phyloP scores from a whole-genome alignment of 2,329 filamentous ascomycete species.

The Esteya vermicola region DNA sequence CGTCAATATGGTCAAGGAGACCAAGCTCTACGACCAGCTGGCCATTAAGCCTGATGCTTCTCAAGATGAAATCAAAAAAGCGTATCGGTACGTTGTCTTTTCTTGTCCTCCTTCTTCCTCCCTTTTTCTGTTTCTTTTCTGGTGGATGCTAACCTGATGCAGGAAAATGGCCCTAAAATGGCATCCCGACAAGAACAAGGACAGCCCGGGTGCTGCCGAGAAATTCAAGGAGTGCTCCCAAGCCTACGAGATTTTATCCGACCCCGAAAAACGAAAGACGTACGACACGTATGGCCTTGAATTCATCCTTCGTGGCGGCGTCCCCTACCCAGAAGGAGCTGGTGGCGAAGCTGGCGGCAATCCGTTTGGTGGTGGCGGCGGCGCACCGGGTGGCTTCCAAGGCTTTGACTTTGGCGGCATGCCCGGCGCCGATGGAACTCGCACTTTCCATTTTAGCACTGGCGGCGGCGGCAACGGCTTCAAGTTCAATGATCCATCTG shows the following conservation, averaged over 20 bases:
- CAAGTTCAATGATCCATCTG: constrained; percentile 68
- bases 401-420: constrained; percentile 20
- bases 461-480: constrained; percentile 48
- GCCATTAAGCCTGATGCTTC: constrained; percentile 63
- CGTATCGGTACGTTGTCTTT: constrained; percentile 52
- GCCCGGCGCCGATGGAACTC: constrained; percentile 34
- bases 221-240: constrained; percentile 98
- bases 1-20: constrained; percentile 20
- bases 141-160: constrained; percentile 5
- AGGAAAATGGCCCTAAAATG: constrained; percentile 82
- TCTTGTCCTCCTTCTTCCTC: neutral
- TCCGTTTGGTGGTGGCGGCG: constrained; percentile 43
- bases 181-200: constrained; percentile 97
- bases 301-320: constrained; percentile 72
- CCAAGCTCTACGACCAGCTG: constrained; percentile 69
- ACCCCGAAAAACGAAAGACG: constrained; percentile 88
- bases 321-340: constrained; percentile 29
- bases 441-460: constrained; percentile 53
- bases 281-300: constrained; percentile 95
- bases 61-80: constrained; percentile 96
- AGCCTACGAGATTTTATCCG: constrained; percentile 94
- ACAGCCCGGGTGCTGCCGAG: constrained; percentile 70
- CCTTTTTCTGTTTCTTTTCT: neutral
- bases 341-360: constrained; percentile 27
- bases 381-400: constrained; percentile 21